A percentile compares a stretch with the other conserved stretches of the same genome.
Conservation (phyloP, 345 rosid species). For the Dimocarpus longan region DNA sequence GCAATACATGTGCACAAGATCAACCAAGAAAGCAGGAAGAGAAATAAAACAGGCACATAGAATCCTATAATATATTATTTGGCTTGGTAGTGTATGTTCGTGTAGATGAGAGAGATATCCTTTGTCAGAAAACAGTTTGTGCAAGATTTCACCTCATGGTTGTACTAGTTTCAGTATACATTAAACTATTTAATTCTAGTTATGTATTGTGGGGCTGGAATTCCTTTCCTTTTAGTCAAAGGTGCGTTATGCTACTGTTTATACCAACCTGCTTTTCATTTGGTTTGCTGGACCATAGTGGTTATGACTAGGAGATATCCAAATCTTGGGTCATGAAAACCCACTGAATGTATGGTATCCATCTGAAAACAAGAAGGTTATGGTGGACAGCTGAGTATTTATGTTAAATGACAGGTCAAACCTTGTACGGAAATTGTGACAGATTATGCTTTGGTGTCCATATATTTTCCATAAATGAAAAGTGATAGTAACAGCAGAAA, state of each 20-base stretch:
- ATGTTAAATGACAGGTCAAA: background rate
- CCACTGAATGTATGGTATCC: background rate
- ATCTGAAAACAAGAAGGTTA: background rate
- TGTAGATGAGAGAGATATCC: background rate
- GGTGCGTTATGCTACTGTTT: background rate
- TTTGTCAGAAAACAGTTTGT: background rate
- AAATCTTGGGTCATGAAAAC: background rate
- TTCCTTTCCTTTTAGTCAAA: background rate
- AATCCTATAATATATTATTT: background rate
- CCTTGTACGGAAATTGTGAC: background rate
- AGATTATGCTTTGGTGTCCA: background rate
- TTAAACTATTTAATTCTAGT: background rate
- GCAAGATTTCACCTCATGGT: background rate
- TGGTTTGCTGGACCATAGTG: background rate
- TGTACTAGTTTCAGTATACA: background rate
- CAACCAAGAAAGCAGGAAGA: background rate
- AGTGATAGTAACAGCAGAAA: background rate
- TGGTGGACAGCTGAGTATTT: background rate
- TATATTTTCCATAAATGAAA: background rate
- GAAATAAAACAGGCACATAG: background rate
- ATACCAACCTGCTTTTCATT: background rate
- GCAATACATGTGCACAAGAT: background rate
- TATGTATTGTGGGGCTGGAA: background rate
- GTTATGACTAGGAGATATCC: background rate
- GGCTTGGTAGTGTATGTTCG: background rate